Conservation (phyloP, 345 rosid species). For the Eucalyptus virginea region DNA sequence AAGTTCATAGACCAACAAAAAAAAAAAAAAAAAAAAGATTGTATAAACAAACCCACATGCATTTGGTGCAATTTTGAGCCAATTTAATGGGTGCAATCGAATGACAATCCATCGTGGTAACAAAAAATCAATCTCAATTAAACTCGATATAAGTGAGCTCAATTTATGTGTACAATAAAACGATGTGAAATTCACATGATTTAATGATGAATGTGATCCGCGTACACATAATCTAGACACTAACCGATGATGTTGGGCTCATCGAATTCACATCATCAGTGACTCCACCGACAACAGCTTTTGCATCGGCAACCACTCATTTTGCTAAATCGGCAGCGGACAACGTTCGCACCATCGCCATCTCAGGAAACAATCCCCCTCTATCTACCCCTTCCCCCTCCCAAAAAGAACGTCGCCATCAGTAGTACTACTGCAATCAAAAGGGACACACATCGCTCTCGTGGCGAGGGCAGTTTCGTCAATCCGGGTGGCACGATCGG, state of each 20-base stretch:
- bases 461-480: neutral
- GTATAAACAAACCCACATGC: neutral
- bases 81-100: neutral
- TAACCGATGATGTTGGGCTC: neutral
- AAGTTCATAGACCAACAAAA: neutral
- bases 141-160: neutral
- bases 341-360: neutral
- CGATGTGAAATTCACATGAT: fast-evolving
- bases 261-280: neutral
- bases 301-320: neutral
- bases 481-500: neutral
- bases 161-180: no score
- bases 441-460: neutral
- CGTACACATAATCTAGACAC: neutral
- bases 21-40: neutral
- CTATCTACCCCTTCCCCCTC: neutral
- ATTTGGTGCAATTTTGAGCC: neutral
- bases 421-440: neutral
- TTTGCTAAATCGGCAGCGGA: neutral
- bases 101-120: neutral
- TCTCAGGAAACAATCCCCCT: neutral
- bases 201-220: fast-evolving
- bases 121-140: neutral
- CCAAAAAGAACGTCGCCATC: neutral
- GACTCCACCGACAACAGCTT: neutral